Base-by-base conservation (phyloP, 768 basidiomycete genomes). In the Auricularia cornea region DNA sequence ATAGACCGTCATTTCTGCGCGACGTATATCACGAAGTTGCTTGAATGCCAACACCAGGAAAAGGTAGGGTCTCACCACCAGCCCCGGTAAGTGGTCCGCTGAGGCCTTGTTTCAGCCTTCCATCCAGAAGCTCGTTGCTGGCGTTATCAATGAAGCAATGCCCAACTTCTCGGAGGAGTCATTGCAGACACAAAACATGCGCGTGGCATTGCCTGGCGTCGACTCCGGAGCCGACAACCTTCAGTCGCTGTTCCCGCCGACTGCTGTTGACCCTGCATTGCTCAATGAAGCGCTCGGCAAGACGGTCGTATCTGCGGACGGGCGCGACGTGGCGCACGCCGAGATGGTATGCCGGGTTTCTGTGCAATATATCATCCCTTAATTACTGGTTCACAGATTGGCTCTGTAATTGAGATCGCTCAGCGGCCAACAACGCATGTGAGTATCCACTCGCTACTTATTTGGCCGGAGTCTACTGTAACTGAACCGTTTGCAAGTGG, bases 1-100 rank as follows among this genome's bases (percentile, higher is more conserved):
- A 38, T 65, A 88, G 89, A 90, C 73, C 80, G 81, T 48, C 74
- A 73, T 16, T 80, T 82, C 65, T 82, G 85, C 65, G 79, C 77
- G 5, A 77, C 77, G 52, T 89, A 88, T 67, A 75, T 91, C 33
- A 69, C 83, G 63, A 77, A 86, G 3, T 73, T 92, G 62, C 75
- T 92, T 12, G 84, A 86, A 66, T 89, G 88, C 65, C 90, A 92
- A 70, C 87, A 89, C 63, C 90, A 94, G 70, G 92, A 93, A 71
- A 94, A 94, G 82, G 91, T 87, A 68, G 30, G 67, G 30, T 48
- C 33, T 62, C 33, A 63, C 26, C 8, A 41, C 48, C 1, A n/a
- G 28, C n/a, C 20, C 20, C 18, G 59, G 4, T n/a, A 26, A 14
- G 30, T 41, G 52, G 20, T 20, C 5, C 20, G 26, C 26, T 60